These are phyloP conservation scores for Sporothrix mexicana DNA, from an alignment of 2,329 filamentous ascomycete genomes.

Conservation along the genomic window DNA sequence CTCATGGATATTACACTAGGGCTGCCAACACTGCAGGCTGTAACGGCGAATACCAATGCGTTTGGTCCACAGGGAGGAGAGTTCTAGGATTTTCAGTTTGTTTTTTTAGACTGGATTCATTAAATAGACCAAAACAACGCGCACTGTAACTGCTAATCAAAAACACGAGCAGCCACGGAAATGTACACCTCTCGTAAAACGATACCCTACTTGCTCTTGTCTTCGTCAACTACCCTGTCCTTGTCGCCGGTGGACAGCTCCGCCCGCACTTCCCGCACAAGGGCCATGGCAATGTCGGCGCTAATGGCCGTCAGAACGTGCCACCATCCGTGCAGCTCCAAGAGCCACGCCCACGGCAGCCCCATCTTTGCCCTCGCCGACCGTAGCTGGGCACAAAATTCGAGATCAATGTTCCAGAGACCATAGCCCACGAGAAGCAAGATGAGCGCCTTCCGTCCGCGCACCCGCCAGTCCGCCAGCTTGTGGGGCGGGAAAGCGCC, in stretches of 20 bases:
- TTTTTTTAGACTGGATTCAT: too few species aligned
- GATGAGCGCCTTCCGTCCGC: conserved; percentile 43
- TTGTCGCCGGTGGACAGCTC: conserved; percentile 14
- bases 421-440: conserved; percentile 54
- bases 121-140: too few species aligned
- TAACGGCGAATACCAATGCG: background rate
- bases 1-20: background rate
- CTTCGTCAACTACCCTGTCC: background rate
- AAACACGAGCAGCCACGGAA: too few species aligned
- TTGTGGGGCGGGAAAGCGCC: conserved; percentile 42
- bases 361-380: conserved; percentile 53
- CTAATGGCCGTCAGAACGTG: conserved; percentile 63
- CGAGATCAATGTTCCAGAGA: conserved; percentile 63
- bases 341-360: conserved; percentile 59
- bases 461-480: conserved; percentile 40
- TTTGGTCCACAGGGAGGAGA: background rate
- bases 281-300: conserved; percentile 51
- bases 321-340: conserved; percentile 69
- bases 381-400: conserved; percentile 57
- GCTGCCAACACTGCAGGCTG: background rate
- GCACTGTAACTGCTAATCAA: too few species aligned
- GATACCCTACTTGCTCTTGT: background rate
- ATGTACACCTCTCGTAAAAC: too few species aligned
- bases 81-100: too few species aligned
- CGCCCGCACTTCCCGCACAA: conserved; percentile 42